phyloP scores from a whole-genome alignment of 108 stramenopile species.

The Nitzschia putrida region DNA sequence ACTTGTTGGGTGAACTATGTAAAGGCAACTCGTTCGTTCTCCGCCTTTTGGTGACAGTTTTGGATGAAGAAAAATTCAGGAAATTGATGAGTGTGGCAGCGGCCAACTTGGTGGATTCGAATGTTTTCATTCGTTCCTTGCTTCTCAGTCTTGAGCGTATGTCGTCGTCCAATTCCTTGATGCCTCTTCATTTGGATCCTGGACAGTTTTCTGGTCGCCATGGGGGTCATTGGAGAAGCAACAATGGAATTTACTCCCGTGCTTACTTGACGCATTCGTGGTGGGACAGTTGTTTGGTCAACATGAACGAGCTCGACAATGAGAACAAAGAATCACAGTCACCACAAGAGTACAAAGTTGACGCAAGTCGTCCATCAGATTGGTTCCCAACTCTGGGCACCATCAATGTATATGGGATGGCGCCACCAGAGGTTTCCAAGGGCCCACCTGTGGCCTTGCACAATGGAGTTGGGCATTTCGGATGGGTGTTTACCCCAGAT shows the following conservation, averaged over 20 bases:
- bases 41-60: conserved; percentile 35
- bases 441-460: conserved; percentile 4
- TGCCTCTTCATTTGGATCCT: conserved; percentile 20
- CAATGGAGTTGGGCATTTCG: conserved; percentile 40
- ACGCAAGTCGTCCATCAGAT: conserved; percentile 37
- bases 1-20: conserved; percentile 83
- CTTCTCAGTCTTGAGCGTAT: conserved; percentile 69
- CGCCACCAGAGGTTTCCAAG: conserved; percentile 3
- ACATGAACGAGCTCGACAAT: conserved; percentile 6
- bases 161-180: conserved; percentile 22
- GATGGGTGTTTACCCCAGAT: conserved; percentile 50
- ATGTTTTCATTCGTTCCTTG: conserved; percentile 87
- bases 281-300: conserved; percentile 45
- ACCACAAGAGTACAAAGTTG: conserved; percentile 1
- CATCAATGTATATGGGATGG: conserved; percentile 19
- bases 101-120: conserved; percentile 85
- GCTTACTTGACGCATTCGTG: conserved; percentile 62
- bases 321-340: background rate
- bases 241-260: conserved; percentile 28
- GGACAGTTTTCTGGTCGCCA: background rate
- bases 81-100: conserved; percentile 67
- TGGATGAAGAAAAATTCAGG: conserved; percentile 64
- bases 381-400: conserved; percentile 43
- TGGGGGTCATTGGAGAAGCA: conserved; percentile 13
- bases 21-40: conserved; percentile 71